These are phyloP conservation scores for Metarhizium brunneum DNA, from an alignment of 2,329 filamentous ascomycete species.

Conservation along the genomic window DNA sequence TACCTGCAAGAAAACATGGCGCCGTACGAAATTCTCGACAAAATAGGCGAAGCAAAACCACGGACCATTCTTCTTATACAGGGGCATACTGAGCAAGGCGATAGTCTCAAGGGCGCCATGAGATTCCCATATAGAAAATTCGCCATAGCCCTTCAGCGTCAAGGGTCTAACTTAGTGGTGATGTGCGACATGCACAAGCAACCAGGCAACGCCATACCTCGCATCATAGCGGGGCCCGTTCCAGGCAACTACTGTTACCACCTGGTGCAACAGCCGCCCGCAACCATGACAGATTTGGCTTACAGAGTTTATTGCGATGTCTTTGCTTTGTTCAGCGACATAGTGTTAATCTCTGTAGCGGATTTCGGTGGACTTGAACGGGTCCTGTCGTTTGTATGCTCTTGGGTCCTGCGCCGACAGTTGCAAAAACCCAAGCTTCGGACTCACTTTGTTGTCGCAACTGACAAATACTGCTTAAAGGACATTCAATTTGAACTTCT, in stretches of 20 bases:
- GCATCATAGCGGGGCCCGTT: not conserved
- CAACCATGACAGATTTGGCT: not conserved
- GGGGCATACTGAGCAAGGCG: not conserved
- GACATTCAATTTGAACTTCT: not conserved
- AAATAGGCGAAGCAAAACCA: not conserved
- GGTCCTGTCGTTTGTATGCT: not conserved
- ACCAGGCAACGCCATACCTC: not conserved
- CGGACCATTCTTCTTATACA: not conserved
- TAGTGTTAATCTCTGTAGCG: not conserved
- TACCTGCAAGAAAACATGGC: not conserved
- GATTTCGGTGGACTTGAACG: not conserved
- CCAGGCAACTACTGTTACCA: not conserved
- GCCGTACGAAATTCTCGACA: not conserved
- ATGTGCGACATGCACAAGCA: not conserved
- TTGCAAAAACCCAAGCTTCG: not conserved
- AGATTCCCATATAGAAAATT: not conserved
- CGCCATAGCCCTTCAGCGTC: not conserved
- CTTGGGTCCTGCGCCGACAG: not conserved
- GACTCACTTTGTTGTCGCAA: not conserved
- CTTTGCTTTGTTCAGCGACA: not conserved
- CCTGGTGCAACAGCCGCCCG: not conserved
- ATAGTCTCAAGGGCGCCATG: too few relatives aligned
- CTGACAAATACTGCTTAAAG: not conserved
- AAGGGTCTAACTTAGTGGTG: not conserved
- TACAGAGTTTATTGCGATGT: not conserved